phyloP scores from a whole-genome alignment of 2,329 filamentous ascomycete genomes.

The Pseudogymnoascus sp. region DNA sequence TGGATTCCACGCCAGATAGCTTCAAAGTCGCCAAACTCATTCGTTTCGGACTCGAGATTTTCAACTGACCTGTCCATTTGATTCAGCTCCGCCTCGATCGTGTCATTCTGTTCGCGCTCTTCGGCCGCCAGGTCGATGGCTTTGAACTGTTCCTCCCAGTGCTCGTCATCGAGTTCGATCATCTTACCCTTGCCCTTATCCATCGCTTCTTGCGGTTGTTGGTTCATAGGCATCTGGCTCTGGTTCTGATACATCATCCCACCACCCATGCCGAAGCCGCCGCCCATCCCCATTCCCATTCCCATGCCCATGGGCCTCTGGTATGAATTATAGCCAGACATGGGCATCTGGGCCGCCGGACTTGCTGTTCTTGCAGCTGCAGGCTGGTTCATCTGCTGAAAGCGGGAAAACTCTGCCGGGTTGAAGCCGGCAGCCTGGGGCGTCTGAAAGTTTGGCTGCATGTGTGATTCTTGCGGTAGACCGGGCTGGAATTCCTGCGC shows the following conservation, averaged over 20 bases:
- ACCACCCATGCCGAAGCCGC: constrained; percentile 49
- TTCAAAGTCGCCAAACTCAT: constrained; percentile 82
- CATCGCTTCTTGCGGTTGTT: constrained; percentile 29
- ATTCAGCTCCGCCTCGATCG: constrained; percentile 61
- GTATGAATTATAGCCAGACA: constrained; percentile 41
- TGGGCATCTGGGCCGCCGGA: constrained; percentile 41
- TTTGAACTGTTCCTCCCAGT: constrained; percentile 96
- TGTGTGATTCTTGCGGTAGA: constrained; percentile 48
- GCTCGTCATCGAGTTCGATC: constrained; percentile 84
- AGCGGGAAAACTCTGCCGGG: constrained; percentile 79
- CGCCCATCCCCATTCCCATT: constrained; percentile 36
- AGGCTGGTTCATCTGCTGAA: constrained; percentile 65
- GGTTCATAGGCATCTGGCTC: constrained; percentile 34
- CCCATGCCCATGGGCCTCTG: constrained; percentile 54
- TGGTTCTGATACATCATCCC: constrained; percentile 37
- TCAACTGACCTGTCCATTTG: constrained; percentile 76
- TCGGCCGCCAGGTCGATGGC: constrained; percentile 65
- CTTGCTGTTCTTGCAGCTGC: constrained; percentile 52
- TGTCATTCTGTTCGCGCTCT: constrained; percentile 34
- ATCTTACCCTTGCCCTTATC: constrained; percentile 83
- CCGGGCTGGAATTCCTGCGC: constrained; percentile 57
- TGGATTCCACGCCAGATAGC: constrained; percentile 79
- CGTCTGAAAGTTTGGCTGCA: constrained; percentile 64
- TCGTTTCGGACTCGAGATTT: constrained; percentile 59
- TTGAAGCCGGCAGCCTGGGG: constrained; percentile 58